phyloP scores from a whole-genome alignment of 176 grass and related monocot genomes.

The Tillandsia leiboldiana region DNA sequence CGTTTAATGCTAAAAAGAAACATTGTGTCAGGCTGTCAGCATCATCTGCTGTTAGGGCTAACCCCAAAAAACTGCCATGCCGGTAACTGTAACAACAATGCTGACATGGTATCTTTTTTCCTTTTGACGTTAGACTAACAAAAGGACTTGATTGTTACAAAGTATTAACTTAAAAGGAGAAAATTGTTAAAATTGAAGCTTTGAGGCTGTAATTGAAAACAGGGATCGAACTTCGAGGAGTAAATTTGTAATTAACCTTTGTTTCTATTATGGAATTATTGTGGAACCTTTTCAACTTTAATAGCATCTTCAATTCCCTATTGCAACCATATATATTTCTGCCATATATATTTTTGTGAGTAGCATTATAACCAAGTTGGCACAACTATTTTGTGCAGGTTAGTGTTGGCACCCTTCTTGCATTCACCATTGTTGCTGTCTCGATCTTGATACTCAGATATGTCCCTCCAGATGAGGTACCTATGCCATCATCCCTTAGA shows the following conservation, averaged over 20 bases:
- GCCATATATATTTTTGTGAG: too few relatives aligned
- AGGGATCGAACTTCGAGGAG: too few relatives aligned
- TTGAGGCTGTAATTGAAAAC: background rate
- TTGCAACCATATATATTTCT: too few relatives aligned
- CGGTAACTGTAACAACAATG: too few relatives aligned
- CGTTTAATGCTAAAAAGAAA: background rate
- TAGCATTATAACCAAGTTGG: background rate
- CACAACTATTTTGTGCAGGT: conserved; percentile 42
- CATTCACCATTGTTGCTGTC: conserved; percentile 80
- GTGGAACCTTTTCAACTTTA: background rate
- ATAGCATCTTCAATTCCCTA: background rate
- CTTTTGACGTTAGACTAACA: too few relatives aligned
- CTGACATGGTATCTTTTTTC: too few relatives aligned
- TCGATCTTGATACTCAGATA: conserved; percentile 98
- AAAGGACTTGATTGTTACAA: too few relatives aligned
- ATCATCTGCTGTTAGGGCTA: too few relatives aligned
- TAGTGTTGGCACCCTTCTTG: conserved; percentile 94
- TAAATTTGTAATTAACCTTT: too few relatives aligned
- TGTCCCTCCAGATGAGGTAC: conserved; percentile 73
- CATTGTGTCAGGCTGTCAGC: too few relatives aligned
- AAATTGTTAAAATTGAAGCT: background rate
- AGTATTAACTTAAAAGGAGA: too few relatives aligned
- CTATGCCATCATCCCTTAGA: conserved; percentile 50
- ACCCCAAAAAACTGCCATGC: background rate
- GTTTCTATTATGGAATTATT: background rate